Evolutionary conservation across 2,329 filamentous ascomycete species (phyloP), one percentile per base, ranked within the genome.

Genomic region (Canariomyces notabilis): DNA sequence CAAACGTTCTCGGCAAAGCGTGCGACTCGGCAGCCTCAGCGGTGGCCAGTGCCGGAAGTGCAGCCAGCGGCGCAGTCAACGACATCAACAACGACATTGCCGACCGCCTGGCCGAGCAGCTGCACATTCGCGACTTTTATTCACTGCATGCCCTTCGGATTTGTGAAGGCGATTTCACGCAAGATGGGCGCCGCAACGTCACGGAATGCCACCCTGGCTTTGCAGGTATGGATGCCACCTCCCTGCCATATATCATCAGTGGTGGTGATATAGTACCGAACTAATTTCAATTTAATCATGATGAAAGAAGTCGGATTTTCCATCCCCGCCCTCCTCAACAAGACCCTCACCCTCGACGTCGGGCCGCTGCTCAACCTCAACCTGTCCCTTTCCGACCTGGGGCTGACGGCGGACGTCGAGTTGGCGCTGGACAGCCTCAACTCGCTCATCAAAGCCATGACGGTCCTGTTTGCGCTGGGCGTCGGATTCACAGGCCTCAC

Each of bases 391-490:
- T 31, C 37, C 23, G 45, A 57, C 33, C 33, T 54, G 7, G 56
- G 53, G 15, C 47, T 61, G 26, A 48, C 48, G 12, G 23, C 49
- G 6, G 38, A 53, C 2, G 26, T 57, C 3, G 46, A 53, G 20
- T 36, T 40, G 6, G 35, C 45, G 14, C 40, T 60, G 19, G 44
- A 58, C 44, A 37, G 44, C 6, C 40, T 58, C 20, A 51, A 49
- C 26, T 40, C 43, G 5, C 31, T 53, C 1, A 38, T 55, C 42
- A 46, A 51, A 19, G 56, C 54, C 6, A 42, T 58, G 15, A 44
- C 53, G 16, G 42, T 55, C n/a, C 41, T 59, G 19, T 51, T 53
- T 23, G 52, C 53, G 26, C 36, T 59, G 26, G 51, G 50, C 6
- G 44, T 50, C 5, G 40, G 42, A 4, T 52, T 55, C 6, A 51